Base-by-base conservation (phyloP, 228 moss, liverwort and hornwort genomes). In the Sphagnum magellanicum region DNA sequence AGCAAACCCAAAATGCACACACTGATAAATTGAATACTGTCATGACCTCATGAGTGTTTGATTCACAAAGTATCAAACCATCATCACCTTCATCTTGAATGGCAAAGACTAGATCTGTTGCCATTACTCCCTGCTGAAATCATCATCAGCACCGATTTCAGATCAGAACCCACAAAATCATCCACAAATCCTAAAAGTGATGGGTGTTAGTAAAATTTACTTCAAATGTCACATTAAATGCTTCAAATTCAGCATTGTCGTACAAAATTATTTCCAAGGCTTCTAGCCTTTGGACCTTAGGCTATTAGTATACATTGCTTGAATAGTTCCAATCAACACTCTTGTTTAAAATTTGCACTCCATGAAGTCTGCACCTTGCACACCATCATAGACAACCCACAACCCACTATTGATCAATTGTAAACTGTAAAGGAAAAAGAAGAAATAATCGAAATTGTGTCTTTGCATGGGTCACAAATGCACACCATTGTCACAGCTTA, bases 231-330 rank as follows among this genome's bases (percentile, higher is more conserved):
- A 91, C 89, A 81, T 90, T 73, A 52, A 67, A 71, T 8, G 94
- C 94, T 67, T 98, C 92, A 76, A 94, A 98, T 76, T 98, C 98
- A 59, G 94, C 93, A 73, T 94, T 88, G 13, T 87, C 94, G 74
- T 94, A 79, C 67, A 98, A 68, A 16, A 83, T 75, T 50, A 98
- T 84, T 74, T 98, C 89, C 59, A 88, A 4, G 67, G 80, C 64
- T 67, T 98, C 93, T 1, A 77, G 62, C 65, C 94, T 84, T 12
- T 73, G 84, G 17, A 93, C 83, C 81, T 89, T 89, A 65, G 89
- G 89, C 74, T 98, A 87, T 94, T 94, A 98, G 70, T 90, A 98
- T 5, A 92, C 77, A 72, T 98, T 98, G 70, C 64, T 86, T 4
- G 70, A 61, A 74, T 78, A 89, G 5, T 66, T 63, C 98, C 94